Conservation (phyloP, 176 grass and related monocot species). For the Aegilops speltoides region DNA sequence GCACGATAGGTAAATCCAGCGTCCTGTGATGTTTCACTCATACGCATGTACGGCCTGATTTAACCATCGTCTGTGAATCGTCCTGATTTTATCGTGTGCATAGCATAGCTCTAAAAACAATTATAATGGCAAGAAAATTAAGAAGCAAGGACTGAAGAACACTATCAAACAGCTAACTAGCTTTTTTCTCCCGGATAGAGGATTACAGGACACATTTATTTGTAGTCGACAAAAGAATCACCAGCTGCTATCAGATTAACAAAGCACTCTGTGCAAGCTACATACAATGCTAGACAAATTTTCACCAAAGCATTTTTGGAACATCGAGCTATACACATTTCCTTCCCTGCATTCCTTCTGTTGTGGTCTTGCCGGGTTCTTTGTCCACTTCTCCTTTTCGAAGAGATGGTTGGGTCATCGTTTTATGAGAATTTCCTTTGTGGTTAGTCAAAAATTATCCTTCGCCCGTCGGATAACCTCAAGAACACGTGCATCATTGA, state of each 20-base stretch:
- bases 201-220: constrained; percentile 27
- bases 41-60: no score
- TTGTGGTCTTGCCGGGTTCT: background rate
- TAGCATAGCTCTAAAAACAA: no score
- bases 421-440: constrained; percentile 10
- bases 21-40: no score
- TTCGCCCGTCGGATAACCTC: constrained; percentile 75
- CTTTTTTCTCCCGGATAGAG: constrained; percentile 16
- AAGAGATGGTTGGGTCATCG: constrained; percentile 24
- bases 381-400: constrained; percentile 24
- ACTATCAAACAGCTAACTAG: constrained; percentile 15
- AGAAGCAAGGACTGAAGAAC: background rate
- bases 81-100: no score
- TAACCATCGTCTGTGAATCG: no score
- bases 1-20: no score
- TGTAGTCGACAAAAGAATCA: constrained; percentile 49
- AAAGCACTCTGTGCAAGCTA: constrained; percentile 41
- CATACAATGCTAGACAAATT: constrained; percentile 47
- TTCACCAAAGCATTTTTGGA: constrained; percentile 40
- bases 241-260: constrained; percentile 23
- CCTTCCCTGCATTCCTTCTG: constrained; percentile 41
- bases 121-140: background rate
- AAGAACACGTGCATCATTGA: constrained; percentile 64
- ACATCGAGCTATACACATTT: constrained; percentile 35
- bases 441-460: constrained; percentile 74